Percentiles rank a stretch among this genome's conserved stretches.
phyloP scores from a whole-genome alignment of 2,329 filamentous ascomycete species.

The Aspergillus glaucus region DNA sequence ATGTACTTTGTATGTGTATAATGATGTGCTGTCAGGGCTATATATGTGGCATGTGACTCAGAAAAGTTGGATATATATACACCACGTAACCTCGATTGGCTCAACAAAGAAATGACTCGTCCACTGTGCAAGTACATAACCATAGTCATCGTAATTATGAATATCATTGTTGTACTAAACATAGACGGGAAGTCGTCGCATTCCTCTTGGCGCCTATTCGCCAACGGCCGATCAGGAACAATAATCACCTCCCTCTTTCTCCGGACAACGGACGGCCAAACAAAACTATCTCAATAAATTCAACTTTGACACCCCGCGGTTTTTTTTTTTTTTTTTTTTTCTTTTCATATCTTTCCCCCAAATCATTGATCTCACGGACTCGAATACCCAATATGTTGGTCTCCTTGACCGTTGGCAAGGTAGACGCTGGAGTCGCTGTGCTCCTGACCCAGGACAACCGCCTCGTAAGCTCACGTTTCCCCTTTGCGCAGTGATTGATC shows the following conservation, averaged over 20 bases:
- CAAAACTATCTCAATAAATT: not conserved
- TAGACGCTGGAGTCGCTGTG: slow-evolving; percentile 96
- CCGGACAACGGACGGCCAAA: no score
- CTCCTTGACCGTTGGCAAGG: slow-evolving; percentile 96
- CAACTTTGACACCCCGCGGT: not conserved
- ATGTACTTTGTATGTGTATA: not conserved
- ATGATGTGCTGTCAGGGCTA: not conserved
- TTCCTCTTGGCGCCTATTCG: not conserved
- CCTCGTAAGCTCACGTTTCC: slow-evolving; percentile 57
- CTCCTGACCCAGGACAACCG: slow-evolving; percentile 95
- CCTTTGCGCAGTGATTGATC: slow-evolving; percentile 6
- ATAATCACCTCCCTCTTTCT: slow-evolving; percentile 5
- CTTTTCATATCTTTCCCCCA: not conserved
- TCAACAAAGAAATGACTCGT: no score
- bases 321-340: not conserved
- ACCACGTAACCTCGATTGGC: no score
- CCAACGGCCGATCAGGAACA: slow-evolving; percentile 4
- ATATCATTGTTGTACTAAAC: not conserved
- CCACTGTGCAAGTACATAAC: no score
- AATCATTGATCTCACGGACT: slow-evolving; percentile 5
- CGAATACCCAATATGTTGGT: slow-evolving; percentile 65
- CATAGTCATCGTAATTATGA: not conserved
- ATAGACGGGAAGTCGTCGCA: not conserved
- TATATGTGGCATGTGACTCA: no score
- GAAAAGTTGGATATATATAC: no score